Evolutionary conservation across 768 basidiomycete genomes (phyloP).

Genomic region (Termitomyces sp.): DNA sequence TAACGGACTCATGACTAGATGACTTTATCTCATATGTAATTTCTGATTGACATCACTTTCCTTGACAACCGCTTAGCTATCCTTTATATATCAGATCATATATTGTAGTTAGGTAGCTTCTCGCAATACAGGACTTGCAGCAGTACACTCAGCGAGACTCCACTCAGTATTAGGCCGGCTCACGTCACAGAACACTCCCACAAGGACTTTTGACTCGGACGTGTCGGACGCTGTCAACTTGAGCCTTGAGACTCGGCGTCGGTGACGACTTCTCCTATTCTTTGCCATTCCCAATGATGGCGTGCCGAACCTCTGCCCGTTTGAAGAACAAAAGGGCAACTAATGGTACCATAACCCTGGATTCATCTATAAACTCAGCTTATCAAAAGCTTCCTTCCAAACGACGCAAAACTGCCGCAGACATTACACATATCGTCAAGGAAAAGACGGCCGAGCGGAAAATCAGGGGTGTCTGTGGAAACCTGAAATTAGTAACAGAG

Average conservation of each 20-base stretch:
- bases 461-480: conserved; percentile 12
- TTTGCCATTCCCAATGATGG: background rate
- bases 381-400: background rate
- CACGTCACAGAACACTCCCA: no score
- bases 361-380: background rate
- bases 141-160: background rate
- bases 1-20: no score
- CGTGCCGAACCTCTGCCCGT: background rate
- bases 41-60: no score
- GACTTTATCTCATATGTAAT: no score
- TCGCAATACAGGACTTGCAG: no score
- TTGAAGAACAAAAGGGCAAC: background rate
- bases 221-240: no score
- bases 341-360: background rate
- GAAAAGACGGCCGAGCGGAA: conserved; percentile 12
- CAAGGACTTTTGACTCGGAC: no score
- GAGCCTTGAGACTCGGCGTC: no score
- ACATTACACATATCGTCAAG: background rate
- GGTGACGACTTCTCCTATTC: no score
- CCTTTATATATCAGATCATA: no score
- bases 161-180: background rate
- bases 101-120: no score
- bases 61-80: no score
- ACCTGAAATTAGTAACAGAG: conserved; percentile 23
- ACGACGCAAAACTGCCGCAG: background rate